Base-by-base conservation (phyloP, 495 filamentous ascomycete species). In the Hypoxylon lenormandii region DNA sequence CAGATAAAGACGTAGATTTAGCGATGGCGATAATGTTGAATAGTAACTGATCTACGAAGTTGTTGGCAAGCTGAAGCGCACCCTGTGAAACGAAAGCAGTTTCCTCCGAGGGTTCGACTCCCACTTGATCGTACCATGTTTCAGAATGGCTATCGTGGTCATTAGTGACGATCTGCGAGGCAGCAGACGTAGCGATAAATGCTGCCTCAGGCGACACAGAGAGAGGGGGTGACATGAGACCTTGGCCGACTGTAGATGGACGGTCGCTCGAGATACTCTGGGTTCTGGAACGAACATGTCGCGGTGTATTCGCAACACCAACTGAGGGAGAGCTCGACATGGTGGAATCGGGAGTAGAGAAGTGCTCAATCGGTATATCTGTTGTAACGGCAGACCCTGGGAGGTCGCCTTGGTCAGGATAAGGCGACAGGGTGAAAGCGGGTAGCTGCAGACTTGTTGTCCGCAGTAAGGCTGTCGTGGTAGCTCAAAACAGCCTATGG, bases 11-110 rank as follows among this genome's bases (percentile, higher is more conserved):
- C n/a, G 93, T 96, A 8, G 93, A 94, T 64, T 91, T 90, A 2
- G 95, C 88, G 12, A 86, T 80, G 18, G 87, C 86, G 11, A 99
- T 87, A 66, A 98, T 90, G 72, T 91, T 94, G 81, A 91, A 96
- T 2, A 99, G 82, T 0, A 98, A 82, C 70, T 97, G 92, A 74
- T 99, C 96, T 50, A 99, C 87, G 78, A 99, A 98, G 54, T 88
- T 86, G 76, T 99, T 99, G 77, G 97, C 84, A 3, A 96, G 85
- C 30, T 85, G 83, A 49, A 99, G 81, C 1, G 95, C 92, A 16
- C 83, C 85, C 6, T 87, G 84, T 47, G 92, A 90, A 22, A 97
- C 91, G 53, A 89, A 77, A n/a, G 91, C 91, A 13, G 86, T 84
- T 58, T 88, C 87, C 52, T 84, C 84, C 12, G 85, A 85, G 3